Conservation (phyloP, 768 basidiomycete species). For the Tricholoma furcatifolium region DNA sequence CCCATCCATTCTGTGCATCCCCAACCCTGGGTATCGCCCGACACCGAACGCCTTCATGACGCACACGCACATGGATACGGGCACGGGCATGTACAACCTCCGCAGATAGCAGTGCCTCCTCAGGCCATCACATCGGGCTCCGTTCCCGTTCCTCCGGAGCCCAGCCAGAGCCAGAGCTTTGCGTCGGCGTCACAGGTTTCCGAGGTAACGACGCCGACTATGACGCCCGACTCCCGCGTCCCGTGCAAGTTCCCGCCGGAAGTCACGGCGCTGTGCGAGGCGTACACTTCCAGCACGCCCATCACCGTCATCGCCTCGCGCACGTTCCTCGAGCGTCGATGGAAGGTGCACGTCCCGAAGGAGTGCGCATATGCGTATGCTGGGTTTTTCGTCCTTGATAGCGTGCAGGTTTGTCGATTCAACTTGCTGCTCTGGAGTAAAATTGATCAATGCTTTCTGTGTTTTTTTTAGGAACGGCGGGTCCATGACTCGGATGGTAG, state of each 20-base stretch:
- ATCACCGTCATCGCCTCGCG: conserved; percentile 39
- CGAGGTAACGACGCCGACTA: not conserved
- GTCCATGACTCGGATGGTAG: not conserved
- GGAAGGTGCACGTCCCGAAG: conserved; percentile 30
- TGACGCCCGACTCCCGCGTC: conserved; percentile 8
- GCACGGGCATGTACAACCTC: no score
- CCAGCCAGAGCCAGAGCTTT: no score
- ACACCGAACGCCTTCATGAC: no score
- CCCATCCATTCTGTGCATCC: no score
- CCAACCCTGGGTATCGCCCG: no score
- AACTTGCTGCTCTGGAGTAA: not conserved
- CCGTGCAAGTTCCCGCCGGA: conserved; percentile 40
- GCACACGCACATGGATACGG: no score
- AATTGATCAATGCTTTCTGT: not conserved
- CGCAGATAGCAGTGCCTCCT: not conserved
- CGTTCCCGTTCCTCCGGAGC: no score
- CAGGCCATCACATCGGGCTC: not conserved
- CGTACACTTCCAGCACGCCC: conserved; percentile 36
- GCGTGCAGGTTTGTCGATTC: conserved; percentile 31
- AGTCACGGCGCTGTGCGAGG: conserved; percentile 39
- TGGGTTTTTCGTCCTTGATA: conserved; percentile 45
- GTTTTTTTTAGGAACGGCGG: not conserved
- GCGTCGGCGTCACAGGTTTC: not conserved
- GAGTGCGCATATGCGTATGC: conserved; percentile 43
- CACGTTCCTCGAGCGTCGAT: conserved; percentile 22